phyloP scores from a whole-genome alignment of 139 green algal genomes.

The Medakamo hakoo region DNA sequence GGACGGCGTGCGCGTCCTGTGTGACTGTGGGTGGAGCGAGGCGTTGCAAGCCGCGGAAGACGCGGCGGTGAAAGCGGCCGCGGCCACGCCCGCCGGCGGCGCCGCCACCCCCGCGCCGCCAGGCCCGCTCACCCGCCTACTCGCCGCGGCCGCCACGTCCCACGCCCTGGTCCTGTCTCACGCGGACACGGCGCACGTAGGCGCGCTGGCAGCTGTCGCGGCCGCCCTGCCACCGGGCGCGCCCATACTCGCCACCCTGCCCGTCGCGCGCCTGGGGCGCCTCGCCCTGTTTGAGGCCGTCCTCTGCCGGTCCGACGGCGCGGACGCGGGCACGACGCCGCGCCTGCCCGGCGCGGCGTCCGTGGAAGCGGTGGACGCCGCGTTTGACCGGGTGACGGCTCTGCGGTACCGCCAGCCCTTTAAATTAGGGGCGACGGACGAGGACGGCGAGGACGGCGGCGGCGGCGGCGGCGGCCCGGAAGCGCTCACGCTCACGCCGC shows the following conservation, averaged over 20 bases:
- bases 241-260: constrained; percentile 60
- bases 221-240: constrained; percentile 8
- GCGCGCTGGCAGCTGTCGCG: constrained; percentile 66
- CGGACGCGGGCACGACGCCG: background rate
- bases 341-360: constrained; percentile 42
- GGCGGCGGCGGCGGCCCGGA: background rate
- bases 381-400: constrained; percentile 37
- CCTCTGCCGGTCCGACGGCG: background rate
- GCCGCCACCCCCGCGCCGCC: background rate
- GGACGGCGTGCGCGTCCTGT: too few species aligned
- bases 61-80: too few species aligned
- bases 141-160: constrained; percentile 1
- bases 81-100: too few species aligned
- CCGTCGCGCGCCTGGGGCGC: constrained; percentile 65
- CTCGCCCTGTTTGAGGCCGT: constrained; percentile 68
- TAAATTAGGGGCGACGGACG: constrained; percentile 14
- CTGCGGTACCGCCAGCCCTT: constrained; percentile 55
- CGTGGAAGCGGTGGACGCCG: constrained; percentile 64
- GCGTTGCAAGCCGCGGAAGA: too few species aligned
- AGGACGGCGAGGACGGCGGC: background rate
- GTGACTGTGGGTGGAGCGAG: too few species aligned
- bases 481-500: constrained; percentile 54
- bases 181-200: constrained; percentile 53
- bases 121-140: background rate
- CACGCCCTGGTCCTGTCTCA: constrained; percentile 76